A percentile compares a stretch with the other conserved stretches of the same genome.
These are phyloP conservation scores for Termitomyces sp. DNA, from an alignment of 768 basidiomycete genomes.

Conservation along the genomic window DNA sequence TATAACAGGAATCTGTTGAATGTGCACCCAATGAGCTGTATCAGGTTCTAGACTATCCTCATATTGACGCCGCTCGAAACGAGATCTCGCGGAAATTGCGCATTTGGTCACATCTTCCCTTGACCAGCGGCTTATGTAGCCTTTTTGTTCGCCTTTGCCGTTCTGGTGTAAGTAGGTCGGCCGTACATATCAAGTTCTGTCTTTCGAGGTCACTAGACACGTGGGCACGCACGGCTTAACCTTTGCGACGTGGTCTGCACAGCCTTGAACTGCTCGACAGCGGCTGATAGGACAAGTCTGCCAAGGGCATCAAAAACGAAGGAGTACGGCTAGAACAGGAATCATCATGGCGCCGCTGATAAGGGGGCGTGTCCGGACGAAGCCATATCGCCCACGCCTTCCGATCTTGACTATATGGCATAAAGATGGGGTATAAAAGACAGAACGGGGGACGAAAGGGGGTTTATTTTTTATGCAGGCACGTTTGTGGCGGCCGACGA, in stretches of 20 bases:
- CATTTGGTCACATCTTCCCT: background rate
- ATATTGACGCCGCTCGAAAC: no score
- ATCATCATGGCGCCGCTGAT: conserved; percentile 25
- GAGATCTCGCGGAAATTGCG: background rate
- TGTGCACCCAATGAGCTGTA: background rate
- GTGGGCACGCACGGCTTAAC: no score
- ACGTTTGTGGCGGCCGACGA: conserved; percentile 35
- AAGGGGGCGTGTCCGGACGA: conserved; percentile 20
- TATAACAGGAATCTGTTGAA: background rate
- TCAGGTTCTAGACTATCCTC: no score
- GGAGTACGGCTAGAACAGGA: conserved; percentile 5
- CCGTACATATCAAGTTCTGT: background rate
- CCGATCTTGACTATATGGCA: conserved; percentile 21
- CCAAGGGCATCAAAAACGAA: conserved; percentile 8
- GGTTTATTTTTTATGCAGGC: conserved; percentile 32
- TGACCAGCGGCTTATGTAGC: background rate
- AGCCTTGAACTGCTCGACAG: background rate
- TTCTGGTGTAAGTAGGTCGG: background rate
- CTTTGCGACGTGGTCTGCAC: no score
- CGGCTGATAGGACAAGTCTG: background rate
- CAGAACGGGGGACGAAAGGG: conserved; percentile 24
- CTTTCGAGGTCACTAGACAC: background rate
- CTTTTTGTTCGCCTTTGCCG: background rate
- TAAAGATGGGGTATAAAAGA: conserved; percentile 33
- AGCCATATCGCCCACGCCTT: conserved; percentile 8